A percentile compares a stretch with the other conserved stretches of the same genome.
phyloP scores from a whole-genome alignment of 306 rosid genomes.

The Cicer cuneatum region DNA sequence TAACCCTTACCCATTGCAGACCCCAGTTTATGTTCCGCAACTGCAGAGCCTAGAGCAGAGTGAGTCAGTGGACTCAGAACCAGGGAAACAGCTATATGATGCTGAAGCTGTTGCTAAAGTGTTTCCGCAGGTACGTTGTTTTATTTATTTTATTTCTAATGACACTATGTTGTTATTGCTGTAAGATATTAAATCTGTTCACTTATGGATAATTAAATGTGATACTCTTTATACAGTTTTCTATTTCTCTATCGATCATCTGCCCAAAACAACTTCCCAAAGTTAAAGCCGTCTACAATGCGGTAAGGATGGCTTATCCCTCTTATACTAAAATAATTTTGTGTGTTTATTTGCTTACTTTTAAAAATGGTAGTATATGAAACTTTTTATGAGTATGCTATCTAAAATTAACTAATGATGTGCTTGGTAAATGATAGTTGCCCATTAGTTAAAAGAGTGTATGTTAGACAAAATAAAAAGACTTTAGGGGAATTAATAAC shows the following conservation, averaged over 20 bases:
- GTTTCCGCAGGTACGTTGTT: slow-evolving; percentile 72
- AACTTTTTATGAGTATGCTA: neutral
- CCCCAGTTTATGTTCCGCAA: slow-evolving; percentile 86
- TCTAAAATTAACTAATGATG: slow-evolving; percentile 31
- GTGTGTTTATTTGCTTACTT: slow-evolving; percentile 12
- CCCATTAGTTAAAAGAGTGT: too few relatives aligned
- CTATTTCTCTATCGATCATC: slow-evolving; percentile 84
- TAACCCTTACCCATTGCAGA: slow-evolving; percentile 88
- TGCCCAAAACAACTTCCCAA: slow-evolving; percentile 93
- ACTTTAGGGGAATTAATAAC: too few relatives aligned
- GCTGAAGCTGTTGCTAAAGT: slow-evolving; percentile 93
- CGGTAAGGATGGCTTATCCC: slow-evolving; percentile 57
- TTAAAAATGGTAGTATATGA: slow-evolving; percentile 13
- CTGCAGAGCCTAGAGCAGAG: slow-evolving; percentile 75
- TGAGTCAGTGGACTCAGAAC: slow-evolving; percentile 71
- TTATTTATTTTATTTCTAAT: slow-evolving; percentile 18
- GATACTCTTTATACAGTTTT: slow-evolving; percentile 68
- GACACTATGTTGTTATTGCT: slow-evolving; percentile 21
- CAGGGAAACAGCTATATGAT: slow-evolving; percentile 73
- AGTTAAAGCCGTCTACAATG: slow-evolving; percentile 76
- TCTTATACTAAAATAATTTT: slow-evolving; percentile 29
- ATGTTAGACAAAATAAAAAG: too few relatives aligned
- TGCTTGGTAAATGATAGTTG: neutral
- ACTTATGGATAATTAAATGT: slow-evolving; percentile 31
- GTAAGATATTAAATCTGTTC: slow-evolving; percentile 13